Percentiles rank a stretch among this genome's conserved stretches.
These are phyloP conservation scores for Tetrahymena malaccensis DNA, from an alignment of 73 alveolate species.

Conservation along the genomic window DNA sequence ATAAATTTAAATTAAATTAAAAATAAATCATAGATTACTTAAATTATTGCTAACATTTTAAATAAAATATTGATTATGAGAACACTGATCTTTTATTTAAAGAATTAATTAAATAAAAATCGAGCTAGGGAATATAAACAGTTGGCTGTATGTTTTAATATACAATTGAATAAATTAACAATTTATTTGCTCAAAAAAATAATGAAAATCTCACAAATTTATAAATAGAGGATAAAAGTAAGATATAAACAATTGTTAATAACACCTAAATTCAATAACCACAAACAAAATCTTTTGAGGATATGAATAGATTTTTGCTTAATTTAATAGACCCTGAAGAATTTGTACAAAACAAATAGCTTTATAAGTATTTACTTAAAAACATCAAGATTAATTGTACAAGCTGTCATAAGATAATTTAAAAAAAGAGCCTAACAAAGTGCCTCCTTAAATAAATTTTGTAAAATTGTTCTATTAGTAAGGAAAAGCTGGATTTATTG, in stretches of 20 bases:
- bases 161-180: too few relatives aligned
- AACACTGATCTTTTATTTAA: background rate
- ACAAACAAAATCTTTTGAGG: background rate
- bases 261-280: too few relatives aligned
- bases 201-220: too few relatives aligned
- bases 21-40: too few relatives aligned
- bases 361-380: background rate
- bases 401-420: background rate
- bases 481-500: background rate
- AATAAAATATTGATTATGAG: background rate
- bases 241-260: too few relatives aligned
- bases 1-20: too few relatives aligned
- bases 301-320: background rate
- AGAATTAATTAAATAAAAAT: background rate
- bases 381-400: background rate
- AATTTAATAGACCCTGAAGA: background rate
- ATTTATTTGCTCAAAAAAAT: too few relatives aligned
- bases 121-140: background rate
- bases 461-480: too few relatives aligned
- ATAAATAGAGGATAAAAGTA: too few relatives aligned
- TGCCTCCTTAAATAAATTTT: background rate
- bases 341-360: background rate
- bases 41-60: background rate
- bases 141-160: too few relatives aligned
- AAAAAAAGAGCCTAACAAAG: background rate